Evolutionary conservation across 2,329 filamentous ascomycete species (phyloP).

Genomic region (Beauveria sp.): DNA sequence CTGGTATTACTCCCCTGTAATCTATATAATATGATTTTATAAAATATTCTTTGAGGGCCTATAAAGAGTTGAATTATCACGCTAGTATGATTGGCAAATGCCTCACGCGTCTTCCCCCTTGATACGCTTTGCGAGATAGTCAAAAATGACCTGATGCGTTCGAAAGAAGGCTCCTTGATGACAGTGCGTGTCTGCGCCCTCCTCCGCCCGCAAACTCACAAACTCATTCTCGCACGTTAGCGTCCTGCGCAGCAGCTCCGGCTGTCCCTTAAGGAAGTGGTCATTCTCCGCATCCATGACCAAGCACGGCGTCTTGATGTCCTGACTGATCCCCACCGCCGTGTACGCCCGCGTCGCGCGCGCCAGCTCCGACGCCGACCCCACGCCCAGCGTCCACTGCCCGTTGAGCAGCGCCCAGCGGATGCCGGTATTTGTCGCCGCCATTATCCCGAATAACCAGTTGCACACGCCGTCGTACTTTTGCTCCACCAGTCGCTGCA

Average conservation of each 20-base stretch:
- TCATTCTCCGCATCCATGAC: neutral
- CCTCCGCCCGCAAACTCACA: neutral
- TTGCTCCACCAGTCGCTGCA: neutral
- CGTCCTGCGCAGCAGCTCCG: neutral
- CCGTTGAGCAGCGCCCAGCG: constrained; percentile 2
- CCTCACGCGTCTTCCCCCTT: neutral
- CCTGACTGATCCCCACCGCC: neutral
- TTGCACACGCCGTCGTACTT: neutral
- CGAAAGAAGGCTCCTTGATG: constrained; percentile 4
- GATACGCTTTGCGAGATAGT: neutral
- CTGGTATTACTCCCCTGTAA: too few relatives aligned
- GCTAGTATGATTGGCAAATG: neutral
- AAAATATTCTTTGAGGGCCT: too few relatives aligned
- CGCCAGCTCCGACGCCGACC: neutral
- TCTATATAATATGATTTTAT: too few relatives aligned
- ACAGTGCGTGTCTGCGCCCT: neutral
- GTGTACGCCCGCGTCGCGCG: neutral
- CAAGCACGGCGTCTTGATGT: neutral
- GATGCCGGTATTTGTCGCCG: neutral
- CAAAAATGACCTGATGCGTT: constrained; percentile 3
- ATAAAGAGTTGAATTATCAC: too few relatives aligned
- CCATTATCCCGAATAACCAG: neutral
- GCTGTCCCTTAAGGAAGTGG: constrained; percentile 5
- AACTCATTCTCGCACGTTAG: constrained; percentile 1
- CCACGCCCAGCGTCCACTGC: neutral